phyloP scores from a whole-genome alignment of 176 grass and related monocot species.

The Triticum aestivum region DNA sequence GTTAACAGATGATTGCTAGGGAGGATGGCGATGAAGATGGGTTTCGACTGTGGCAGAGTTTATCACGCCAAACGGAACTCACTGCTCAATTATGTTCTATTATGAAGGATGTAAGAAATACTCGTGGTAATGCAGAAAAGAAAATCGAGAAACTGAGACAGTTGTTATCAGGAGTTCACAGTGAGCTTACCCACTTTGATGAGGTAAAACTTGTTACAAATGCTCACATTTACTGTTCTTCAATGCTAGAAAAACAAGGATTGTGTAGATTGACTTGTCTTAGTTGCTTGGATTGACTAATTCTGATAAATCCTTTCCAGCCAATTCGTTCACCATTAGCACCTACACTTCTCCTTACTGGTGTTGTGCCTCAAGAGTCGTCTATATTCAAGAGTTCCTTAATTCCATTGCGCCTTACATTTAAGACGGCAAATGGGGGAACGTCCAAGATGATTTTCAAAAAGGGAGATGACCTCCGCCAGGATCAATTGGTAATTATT shows the following conservation, averaged over 20 bases:
- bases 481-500: slow-evolving; percentile 61
- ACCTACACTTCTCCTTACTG: slow-evolving; percentile 67
- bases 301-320: slow-evolving; percentile 43
- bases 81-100: slow-evolving; percentile 85
- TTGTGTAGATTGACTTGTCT: slow-evolving; percentile 12
- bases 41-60: slow-evolving; percentile 89
- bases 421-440: slow-evolving; percentile 66
- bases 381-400: slow-evolving; percentile 92
- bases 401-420: slow-evolving; percentile 82
- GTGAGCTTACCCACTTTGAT: slow-evolving; percentile 92
- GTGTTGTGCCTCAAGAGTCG: slow-evolving; percentile 78
- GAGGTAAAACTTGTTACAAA: slow-evolving; percentile 47
- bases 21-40: slow-evolving; percentile 83
- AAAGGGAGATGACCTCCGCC: slow-evolving; percentile 92
- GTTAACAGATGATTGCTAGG: slow-evolving; percentile 60
- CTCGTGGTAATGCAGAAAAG: slow-evolving; percentile 78
- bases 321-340: slow-evolving; percentile 86
- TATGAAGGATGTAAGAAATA: slow-evolving; percentile 84
- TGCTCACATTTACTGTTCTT: background rate
- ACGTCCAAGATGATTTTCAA: slow-evolving; percentile 91
- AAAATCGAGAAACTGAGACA: slow-evolving; percentile 92
- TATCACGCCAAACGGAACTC: slow-evolving; percentile 56
- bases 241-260: slow-evolving; percentile 23
- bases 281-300: slow-evolving; percentile 24
- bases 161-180: slow-evolving; percentile 68